These are phyloP conservation scores for Zarea fungicola DNA, from an alignment of 2,329 filamentous ascomycete genomes.

Conservation along the genomic window DNA sequence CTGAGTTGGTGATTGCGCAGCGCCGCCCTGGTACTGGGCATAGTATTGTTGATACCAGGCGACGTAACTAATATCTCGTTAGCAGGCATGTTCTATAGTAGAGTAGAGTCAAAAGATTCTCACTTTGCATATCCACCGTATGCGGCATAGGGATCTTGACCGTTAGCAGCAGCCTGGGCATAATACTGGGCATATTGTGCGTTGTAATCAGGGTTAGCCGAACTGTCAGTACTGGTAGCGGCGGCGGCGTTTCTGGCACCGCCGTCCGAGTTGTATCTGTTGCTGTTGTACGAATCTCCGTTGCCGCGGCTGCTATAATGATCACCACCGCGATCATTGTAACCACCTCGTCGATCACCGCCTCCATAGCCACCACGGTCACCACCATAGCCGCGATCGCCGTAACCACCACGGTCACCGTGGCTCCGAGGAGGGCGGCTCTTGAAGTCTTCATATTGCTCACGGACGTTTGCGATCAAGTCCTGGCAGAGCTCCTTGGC, in stretches of 20 bases:
- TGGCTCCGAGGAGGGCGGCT: slow-evolving; percentile 66
- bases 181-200: slow-evolving; percentile 85
- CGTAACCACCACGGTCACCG: slow-evolving; percentile 43
- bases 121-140: slow-evolving; percentile 85
- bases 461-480: slow-evolving; percentile 76
- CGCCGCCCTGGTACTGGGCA: slow-evolving; percentile 34
- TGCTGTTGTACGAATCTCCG: slow-evolving; percentile 24
- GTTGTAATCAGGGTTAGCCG: slow-evolving; percentile 56
- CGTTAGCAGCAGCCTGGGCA: slow-evolving; percentile 28
- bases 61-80: slow-evolving; percentile 42
- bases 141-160: slow-evolving; percentile 77
- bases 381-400: slow-evolving; percentile 33
- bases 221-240: slow-evolving; percentile 18
- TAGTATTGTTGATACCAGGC: slow-evolving; percentile 73
- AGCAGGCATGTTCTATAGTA: slow-evolving; percentile 14
- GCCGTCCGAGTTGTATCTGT: slow-evolving; percentile 25
- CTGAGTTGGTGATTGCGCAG: slow-evolving; percentile 22
- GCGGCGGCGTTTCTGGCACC: slow-evolving; percentile 33
- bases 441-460: slow-evolving; percentile 90
- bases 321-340: slow-evolving; percentile 34
- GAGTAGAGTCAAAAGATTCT: slow-evolving; percentile 20
- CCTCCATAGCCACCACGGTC: slow-evolving; percentile 27
- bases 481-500: slow-evolving; percentile 88
- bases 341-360: slow-evolving; percentile 32
- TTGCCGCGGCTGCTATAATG: slow-evolving; percentile 29